These are phyloP conservation scores for Closterium sp. DNA, from an alignment of 139 green algal species.

Conservation along the genomic window DNA sequence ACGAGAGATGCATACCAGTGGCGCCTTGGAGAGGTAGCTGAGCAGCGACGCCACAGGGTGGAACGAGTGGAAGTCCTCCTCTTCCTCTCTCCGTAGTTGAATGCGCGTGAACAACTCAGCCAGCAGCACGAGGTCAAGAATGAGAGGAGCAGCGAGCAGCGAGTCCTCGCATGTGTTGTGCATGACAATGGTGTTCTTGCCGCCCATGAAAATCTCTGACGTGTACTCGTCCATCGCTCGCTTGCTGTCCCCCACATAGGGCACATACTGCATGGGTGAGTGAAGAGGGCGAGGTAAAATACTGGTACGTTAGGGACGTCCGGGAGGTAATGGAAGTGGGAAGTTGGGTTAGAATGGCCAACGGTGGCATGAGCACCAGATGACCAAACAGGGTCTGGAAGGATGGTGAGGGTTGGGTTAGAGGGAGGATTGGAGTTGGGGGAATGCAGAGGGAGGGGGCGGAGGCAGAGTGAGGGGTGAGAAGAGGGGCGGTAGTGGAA, in stretches of 20 bases:
- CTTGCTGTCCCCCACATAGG: constrained; percentile 96
- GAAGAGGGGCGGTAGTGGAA: too few species aligned
- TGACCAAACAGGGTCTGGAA: not conserved
- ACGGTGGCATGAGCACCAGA: too few species aligned
- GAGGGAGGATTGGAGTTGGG: not conserved
- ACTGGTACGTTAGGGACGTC: not conserved
- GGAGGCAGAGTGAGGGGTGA: too few species aligned
- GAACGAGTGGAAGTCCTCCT: constrained; percentile 72
- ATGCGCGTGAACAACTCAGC: constrained; percentile 91
- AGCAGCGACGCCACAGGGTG: constrained; percentile 92
- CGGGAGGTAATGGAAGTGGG: not conserved
- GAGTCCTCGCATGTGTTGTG: constrained; percentile 99
- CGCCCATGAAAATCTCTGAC: constrained; percentile 92
- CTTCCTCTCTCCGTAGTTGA: constrained; percentile 74
- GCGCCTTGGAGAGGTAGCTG: constrained; percentile 94
- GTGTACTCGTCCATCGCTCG: constrained; percentile 99
- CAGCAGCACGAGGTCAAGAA: constrained; percentile 97
- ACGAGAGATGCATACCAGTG: constrained; percentile 67
- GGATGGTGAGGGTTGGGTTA: not conserved
- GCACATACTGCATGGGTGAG: constrained; percentile 74
- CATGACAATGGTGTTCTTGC: constrained; percentile 96
- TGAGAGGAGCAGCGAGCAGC: constrained; percentile 95
- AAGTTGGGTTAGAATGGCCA: not conserved
- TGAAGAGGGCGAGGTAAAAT: not conserved
- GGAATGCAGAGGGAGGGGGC: not conserved